Percentiles rank a stretch among this genome's conserved stretches.
These are phyloP conservation scores for Xylaria sp. DNA, from an alignment of 2,329 filamentous ascomycete species.

Conservation along the genomic window DNA sequence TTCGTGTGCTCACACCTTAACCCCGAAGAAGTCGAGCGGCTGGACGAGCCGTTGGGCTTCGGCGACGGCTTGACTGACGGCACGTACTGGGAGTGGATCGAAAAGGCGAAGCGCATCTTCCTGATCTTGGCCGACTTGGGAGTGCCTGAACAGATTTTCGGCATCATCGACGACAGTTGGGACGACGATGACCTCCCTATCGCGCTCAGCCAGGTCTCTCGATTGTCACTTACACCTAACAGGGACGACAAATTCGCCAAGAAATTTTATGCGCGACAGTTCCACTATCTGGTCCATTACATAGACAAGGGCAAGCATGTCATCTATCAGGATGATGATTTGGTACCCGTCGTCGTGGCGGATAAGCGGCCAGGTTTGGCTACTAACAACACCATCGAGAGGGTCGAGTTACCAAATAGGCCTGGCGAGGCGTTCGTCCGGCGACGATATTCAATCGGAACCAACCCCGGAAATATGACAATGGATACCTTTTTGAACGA, in stretches of 20 bases:
- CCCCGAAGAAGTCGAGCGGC: slow-evolving; percentile 69
- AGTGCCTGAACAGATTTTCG: slow-evolving; percentile 78
- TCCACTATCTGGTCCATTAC: slow-evolving; percentile 74
- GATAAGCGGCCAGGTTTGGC: slow-evolving; percentile 64
- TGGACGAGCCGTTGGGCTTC: slow-evolving; percentile 73
- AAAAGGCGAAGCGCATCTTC: slow-evolving; percentile 76
- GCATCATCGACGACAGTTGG: slow-evolving; percentile 79
- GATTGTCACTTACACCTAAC: slow-evolving; percentile 68
- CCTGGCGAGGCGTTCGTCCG: slow-evolving; percentile 68
- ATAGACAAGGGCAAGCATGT: slow-evolving; percentile 70
- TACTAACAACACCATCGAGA: slow-evolving; percentile 59
- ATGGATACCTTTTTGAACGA: slow-evolving; percentile 69
- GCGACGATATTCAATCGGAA: slow-evolving; percentile 66
- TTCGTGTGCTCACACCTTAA: slow-evolving; percentile 74
- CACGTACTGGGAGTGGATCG: slow-evolving; percentile 83
- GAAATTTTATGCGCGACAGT: slow-evolving; percentile 77
- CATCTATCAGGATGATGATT: slow-evolving; percentile 73
- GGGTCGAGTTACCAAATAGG: slow-evolving; percentile 71
- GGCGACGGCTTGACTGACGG: slow-evolving; percentile 76
- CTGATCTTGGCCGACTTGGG: slow-evolving; percentile 76
- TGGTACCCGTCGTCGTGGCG: slow-evolving; percentile 73
- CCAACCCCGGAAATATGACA: slow-evolving; percentile 57
- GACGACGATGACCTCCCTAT: slow-evolving; percentile 80
- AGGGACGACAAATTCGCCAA: slow-evolving; percentile 72
- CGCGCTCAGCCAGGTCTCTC: slow-evolving; percentile 71